These are phyloP conservation scores for Tetrahymena malaccensis DNA, from an alignment of 73 alveolate genomes.

Conservation along the genomic window DNA sequence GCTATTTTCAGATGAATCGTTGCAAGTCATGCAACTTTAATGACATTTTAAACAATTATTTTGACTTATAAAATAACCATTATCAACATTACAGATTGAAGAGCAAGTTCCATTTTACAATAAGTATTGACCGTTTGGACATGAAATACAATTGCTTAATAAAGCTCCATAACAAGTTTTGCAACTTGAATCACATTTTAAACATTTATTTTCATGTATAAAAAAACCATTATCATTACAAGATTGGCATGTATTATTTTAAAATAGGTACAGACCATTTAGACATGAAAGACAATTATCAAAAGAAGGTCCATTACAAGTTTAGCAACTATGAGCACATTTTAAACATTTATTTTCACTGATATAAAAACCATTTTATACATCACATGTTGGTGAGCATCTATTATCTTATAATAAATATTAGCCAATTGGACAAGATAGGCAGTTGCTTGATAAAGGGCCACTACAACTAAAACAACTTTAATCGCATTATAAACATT, in stretches of 20 bases:
- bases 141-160: background rate
- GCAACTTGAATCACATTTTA: background rate
- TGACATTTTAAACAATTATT: background rate
- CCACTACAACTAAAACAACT: background rate
- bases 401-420: background rate
- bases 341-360: background rate
- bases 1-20: background rate
- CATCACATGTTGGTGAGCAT: background rate
- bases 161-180: background rate
- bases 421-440: background rate
- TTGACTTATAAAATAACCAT: background rate
- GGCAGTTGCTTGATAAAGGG: background rate
- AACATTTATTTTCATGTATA: background rate
- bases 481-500: background rate
- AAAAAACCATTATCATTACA: background rate
- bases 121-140: background rate
- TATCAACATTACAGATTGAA: background rate
- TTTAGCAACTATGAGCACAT: background rate
- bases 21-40: background rate
- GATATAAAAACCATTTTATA: background rate
- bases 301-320: background rate
- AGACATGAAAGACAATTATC: background rate
- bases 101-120: too few species aligned
- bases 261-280: background rate
- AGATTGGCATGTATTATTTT: background rate